Evolutionary conservation across 2,329 filamentous ascomycete genomes (phyloP), one percentile per base, ranked within the genome.

Genomic region (Pseudogymnoascus sp.): DNA sequence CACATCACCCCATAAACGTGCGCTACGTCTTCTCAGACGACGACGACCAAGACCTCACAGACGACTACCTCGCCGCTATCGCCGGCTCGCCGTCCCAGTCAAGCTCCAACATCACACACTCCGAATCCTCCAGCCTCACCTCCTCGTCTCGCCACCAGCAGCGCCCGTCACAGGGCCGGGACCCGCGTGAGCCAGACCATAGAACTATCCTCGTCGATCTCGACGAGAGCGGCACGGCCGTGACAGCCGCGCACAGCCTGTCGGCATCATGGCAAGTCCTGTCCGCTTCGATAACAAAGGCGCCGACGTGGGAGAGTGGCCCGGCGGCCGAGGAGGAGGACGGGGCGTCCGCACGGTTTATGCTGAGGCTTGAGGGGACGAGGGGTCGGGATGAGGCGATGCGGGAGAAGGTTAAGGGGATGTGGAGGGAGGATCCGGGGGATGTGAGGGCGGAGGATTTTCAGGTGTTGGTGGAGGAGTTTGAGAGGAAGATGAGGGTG

Each of bases 1-100:
- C 91, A 65, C 82, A 91, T 69, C 92, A 97, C 73, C 94, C 93
- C 2, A 35, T 55, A 1, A 86, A 84, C 61, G 86, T 96, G 1
- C 91, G 93, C 77, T 97, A 97, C 77, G 83, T 97, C 71, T 97
- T 99, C 78, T 84, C 85, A 68, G 92, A 97, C 74, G 94, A 97
- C 75, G 92, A 97, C 71, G 63, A 60, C 1, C 89, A 92, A 55
- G 78, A 89, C 48, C 79, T 96, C 38, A 89, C 89, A 1, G 81
- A 85, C 38, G 86, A 89, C 1, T 81, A 82, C 4, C 74, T 87
- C 63, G 78, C 80, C 35, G 79, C 80, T 17, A 72, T 61, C 39
- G 10, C 64, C 64, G 12, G 58, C 59, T 36, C 42, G 66, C 27
- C 55, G 4, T 60, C 55, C 3, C 58, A 17, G 15, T 41, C 58